Conservation (phyloP, 2,329 filamentous ascomycete genomes). For the Stagonosporopsis tanaceti region DNA sequence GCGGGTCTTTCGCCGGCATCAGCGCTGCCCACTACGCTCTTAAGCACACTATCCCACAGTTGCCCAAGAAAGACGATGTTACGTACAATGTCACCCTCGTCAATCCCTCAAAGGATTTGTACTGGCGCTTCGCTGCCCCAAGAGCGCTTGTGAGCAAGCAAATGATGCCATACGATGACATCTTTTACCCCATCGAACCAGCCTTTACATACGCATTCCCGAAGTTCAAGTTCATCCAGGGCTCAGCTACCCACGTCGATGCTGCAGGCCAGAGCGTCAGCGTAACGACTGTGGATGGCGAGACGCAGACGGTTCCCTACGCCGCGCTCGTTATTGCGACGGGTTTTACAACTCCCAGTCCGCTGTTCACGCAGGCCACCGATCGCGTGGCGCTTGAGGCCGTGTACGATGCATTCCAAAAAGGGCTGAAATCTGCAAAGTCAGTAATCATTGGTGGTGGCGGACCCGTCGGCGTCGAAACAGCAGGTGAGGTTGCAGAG, state of each 20-base stretch:
- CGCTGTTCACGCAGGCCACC: slow-evolving; percentile 55
- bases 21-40: slow-evolving; percentile 48
- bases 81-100: slow-evolving; percentile 64
- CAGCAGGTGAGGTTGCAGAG: slow-evolving; percentile 60
- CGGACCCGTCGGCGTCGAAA: slow-evolving; percentile 60
- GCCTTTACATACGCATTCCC: slow-evolving; percentile 60
- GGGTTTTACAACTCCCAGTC: slow-evolving; percentile 58
- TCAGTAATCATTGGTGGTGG: slow-evolving; percentile 59
- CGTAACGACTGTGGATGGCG: slow-evolving; percentile 44
- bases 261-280: slow-evolving; percentile 55
- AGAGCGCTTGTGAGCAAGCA: slow-evolving; percentile 61
- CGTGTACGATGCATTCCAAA: slow-evolving; percentile 49
- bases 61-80: slow-evolving; percentile 44
- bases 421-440: slow-evolving; percentile 50
- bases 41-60: slow-evolving; percentile 45
- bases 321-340: slow-evolving; percentile 65
- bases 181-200: slow-evolving; percentile 60
- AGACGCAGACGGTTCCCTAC: slow-evolving; percentile 53
- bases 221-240: slow-evolving; percentile 62
- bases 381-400: slow-evolving; percentile 36
- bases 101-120: slow-evolving; percentile 63
- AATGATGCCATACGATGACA: slow-evolving; percentile 58
- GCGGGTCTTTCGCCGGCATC: slow-evolving; percentile 48
- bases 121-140: slow-evolving; percentile 63
- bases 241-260: slow-evolving; percentile 59